Evolutionary conservation across 2,329 filamentous ascomycete species (phyloP).

Genomic region (Pseudocercospora fijiensis): DNA sequence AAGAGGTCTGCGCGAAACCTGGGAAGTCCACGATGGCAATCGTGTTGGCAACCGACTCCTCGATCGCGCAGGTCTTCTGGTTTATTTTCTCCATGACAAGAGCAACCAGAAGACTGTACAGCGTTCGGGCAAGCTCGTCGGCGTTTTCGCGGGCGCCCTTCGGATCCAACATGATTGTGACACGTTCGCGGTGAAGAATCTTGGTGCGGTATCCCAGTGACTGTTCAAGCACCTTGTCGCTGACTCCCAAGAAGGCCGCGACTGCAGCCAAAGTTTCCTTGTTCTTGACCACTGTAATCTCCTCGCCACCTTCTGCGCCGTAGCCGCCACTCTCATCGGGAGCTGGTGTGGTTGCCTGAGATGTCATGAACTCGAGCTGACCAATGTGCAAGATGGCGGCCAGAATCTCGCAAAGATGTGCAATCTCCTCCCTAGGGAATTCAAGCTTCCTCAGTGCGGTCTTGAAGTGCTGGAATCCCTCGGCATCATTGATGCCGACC

Average conservation of each 20-base stretch:
- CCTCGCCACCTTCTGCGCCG: constrained; percentile 89
- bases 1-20: constrained; percentile 80
- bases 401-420: constrained; percentile 92
- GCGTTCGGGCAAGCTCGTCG: constrained; percentile 85
- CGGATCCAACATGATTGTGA: constrained; percentile 97
- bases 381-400: constrained; percentile 96
- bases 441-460: constrained; percentile 90
- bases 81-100: constrained; percentile 94
- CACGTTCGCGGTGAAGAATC: constrained; percentile 90
- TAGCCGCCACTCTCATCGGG: constrained; percentile 94
- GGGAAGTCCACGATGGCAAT: constrained; percentile 95
- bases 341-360: constrained; percentile 72
- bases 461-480: constrained; percentile 97
- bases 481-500: constrained; percentile 91
- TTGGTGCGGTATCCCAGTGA: constrained; percentile 95
- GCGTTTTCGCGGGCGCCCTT: constrained; percentile 86
- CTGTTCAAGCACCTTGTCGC: constrained; percentile 75
- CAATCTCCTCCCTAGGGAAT: constrained; percentile 89
- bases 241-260: constrained; percentile 90
- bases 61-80: constrained; percentile 78
- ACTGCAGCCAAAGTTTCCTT: constrained; percentile 83
- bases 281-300: constrained; percentile 84
- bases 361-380: constrained; percentile 88
- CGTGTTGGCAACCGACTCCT: constrained; percentile 88
- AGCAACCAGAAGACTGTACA: constrained; percentile 91